Evolutionary conservation across 768 basidiomycete genomes (phyloP).

Genomic region (Plicaturopsis crispa): DNA sequence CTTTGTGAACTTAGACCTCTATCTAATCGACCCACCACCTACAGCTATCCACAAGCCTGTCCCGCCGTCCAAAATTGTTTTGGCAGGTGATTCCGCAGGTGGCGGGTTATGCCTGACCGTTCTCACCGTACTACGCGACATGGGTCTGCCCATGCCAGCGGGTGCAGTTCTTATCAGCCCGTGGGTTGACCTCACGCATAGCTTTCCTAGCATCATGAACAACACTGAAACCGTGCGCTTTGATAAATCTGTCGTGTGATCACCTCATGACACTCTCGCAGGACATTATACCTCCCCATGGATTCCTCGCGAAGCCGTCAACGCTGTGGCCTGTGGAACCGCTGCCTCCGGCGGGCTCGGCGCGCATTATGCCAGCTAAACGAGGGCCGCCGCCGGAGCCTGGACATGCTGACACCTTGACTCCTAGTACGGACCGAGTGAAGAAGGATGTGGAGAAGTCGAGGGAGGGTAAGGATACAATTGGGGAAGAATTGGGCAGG

Average conservation of each 20-base stretch:
- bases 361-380: conserved; percentile 27
- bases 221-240: conserved; percentile 52
- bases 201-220: conserved; percentile 66
- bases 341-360: conserved; percentile 18
- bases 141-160: conserved; percentile 61
- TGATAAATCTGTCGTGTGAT: neutral
- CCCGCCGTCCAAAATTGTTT: conserved; percentile 57
- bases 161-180: conserved; percentile 76
- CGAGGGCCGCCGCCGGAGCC: conserved; percentile 39
- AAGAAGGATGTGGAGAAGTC: conserved; percentile 14
- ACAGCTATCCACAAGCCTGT: conserved; percentile 57
- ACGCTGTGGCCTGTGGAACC: conserved; percentile 49
- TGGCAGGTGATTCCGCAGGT: conserved; percentile 79
- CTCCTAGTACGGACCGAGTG: conserved; percentile 23
- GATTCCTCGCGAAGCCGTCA: conserved; percentile 55
- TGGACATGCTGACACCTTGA: conserved; percentile 40
- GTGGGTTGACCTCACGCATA: conserved; percentile 83
- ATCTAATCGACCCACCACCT: conserved; percentile 64
- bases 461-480: no score
- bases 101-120: conserved; percentile 56
- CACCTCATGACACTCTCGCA: conserved; percentile 13
- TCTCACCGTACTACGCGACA: conserved; percentile 61
- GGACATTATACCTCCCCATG: conserved; percentile 64
- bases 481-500: no score
- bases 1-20: conserved; percentile 42